Evolutionary conservation across 352 stramenopile genomes (phyloP), one percentile per base, ranked within the genome.

Genomic region (Phytophthora pisi): DNA sequence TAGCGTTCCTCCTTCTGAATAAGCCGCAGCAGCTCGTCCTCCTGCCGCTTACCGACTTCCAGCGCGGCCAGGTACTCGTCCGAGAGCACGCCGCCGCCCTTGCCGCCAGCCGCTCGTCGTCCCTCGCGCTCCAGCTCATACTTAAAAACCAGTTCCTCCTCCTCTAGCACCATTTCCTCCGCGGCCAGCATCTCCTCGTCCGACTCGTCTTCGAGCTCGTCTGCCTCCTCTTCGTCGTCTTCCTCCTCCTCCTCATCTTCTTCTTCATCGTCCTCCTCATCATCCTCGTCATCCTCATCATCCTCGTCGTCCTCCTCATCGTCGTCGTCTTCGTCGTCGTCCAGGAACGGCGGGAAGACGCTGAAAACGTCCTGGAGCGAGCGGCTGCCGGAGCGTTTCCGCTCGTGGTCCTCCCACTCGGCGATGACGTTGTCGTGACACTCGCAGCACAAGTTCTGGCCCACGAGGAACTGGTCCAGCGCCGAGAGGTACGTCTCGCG

Each of bases 351-450:
- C 23, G 85, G 85, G 49, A 91, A 90, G 42, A 93, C 81, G 47
- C 80, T 91, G 51, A 93, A 90, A 30, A 91, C 78, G 51, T 91
- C 85, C 64, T 89, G 85, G 34, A 91, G 51, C 59, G 83, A 91
- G 45, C 85, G 85, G 55, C 71, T 89, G 13, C 83, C 78, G 4
- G 79, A 86, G 20, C 85, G 85, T 56, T 78, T 82, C 20, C 78
- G 78, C 55, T 93, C 85, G 51, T 89, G 79, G 56, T 93, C 85
- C 62, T 91, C 85, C 85, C 85, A 93, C 72, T 93, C 85, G 53
- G 82, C 81, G 31, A 93, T 82, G 34, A 93, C 83, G 47, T 93
- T 93, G 77, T 93, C 85, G 66, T 93, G 85, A 59, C 85, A 93
- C 70, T 93, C 85, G 64, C 83, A 93, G 75, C 85, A 93, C 43